A percentile compares a stretch with the other conserved stretches of the same genome.
These are phyloP conservation scores for Lindgomyces ingoldianus DNA, from an alignment of 495 filamentous ascomycete genomes.

Conservation along the genomic window DNA sequence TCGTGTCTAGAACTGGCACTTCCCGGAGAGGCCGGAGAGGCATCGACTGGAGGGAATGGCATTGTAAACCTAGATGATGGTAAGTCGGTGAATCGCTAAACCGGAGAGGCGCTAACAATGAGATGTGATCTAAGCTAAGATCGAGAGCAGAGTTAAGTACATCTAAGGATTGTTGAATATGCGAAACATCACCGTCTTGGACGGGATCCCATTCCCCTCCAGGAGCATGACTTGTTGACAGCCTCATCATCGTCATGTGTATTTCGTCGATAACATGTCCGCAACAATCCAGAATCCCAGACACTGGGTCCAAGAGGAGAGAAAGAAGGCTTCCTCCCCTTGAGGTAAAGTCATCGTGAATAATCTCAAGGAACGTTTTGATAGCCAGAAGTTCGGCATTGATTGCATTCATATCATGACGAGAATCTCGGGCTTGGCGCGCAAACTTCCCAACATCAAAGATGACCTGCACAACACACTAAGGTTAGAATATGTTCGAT, in stretches of 20 bases:
- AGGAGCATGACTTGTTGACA: conserved; percentile 1
- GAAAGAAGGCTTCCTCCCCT: neutral
- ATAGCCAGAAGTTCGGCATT: conserved; percentile 23
- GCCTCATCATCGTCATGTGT: conserved; percentile 8
- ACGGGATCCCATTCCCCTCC: neutral
- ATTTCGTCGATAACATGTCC: neutral
- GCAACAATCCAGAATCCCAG: conserved; percentile 14
- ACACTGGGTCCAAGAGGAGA: conserved; percentile 1
- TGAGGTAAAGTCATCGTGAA: conserved; percentile 21
- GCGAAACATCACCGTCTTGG: neutral
- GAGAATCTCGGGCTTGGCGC: conserved; percentile 12
- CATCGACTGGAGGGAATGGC: neutral
- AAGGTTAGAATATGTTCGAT: neutral
- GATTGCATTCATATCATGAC: conserved; percentile 20
- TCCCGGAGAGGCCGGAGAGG: neutral
- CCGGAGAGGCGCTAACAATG: neutral
- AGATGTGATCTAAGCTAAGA: neutral
- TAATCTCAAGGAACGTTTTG: conserved; percentile 22
- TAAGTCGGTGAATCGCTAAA: neutral
- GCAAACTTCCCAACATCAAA: conserved; percentile 13
- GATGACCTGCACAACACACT: conserved; percentile 1
- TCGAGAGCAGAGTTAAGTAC: neutral
- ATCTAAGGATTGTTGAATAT: neutral
- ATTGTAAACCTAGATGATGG: neutral
- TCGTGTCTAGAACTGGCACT: neutral